Base-by-base conservation (phyloP, 164 flowering plant species). In the Liriodendron chinense region DNA sequence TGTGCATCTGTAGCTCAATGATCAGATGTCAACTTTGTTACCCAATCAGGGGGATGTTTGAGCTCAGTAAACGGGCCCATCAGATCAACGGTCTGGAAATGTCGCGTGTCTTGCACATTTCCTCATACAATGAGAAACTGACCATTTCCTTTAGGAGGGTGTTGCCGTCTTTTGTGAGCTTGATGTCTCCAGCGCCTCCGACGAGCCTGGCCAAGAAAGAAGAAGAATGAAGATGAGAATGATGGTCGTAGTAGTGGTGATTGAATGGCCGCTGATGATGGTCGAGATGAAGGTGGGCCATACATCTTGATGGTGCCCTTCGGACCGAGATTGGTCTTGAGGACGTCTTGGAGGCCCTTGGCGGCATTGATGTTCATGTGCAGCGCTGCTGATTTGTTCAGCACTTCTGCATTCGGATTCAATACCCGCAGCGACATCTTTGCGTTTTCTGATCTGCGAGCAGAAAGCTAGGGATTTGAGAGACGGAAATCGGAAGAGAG, bases 291-390 rank as follows among this genome's bases (percentile, higher is more conserved):
- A 24, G 12, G 59, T 25, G 34, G 64, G 47, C 3, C 24, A 14
- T 78, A 94, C 99, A 96, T 96, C 72, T 96, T 96, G 82, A 94
- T 94, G 80, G 99, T 96, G 78, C 99, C 99, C 74, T 92, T 96
- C 69, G 99, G 99, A 12, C 99, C 99, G 77, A 96, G 99, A 72
- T 96, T 96, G 69, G 91, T 86, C 80, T 90, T 96, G 83, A 96
- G 97, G 14, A 96, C 98, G 70, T 96, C 99, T 53, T 92, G 95
- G 73, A 96, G 82, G 61, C 99, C 97, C 84, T 92, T 96, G 69
- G 99, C 97, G 80, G 99, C 99, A 76, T 94, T 96, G 87, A 96
- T 96, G 84, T 88, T 96, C 95, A 96, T 94, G 80, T 90, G 94
- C 50, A 96, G 91, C 18, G 99, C 99, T 66, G 92, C 95, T 21